A percentile compares a stretch with the other conserved stretches of the same genome.
Conservation (phyloP, 148 eudicot genomes). For the Chenopodium quinoa region DNA sequence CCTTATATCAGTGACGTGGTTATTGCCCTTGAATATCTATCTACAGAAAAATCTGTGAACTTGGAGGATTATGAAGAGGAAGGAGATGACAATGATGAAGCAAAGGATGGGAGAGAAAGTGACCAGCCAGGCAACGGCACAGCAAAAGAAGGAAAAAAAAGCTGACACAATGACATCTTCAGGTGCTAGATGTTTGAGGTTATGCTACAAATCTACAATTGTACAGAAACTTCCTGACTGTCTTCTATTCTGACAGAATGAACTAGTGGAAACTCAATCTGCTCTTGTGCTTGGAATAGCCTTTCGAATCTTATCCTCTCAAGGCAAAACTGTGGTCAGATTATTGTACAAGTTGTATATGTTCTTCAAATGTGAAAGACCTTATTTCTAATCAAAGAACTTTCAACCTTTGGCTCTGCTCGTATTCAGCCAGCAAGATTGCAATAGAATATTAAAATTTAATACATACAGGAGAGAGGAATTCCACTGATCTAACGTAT, state of each 20-base stretch:
- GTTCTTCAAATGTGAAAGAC: not conserved
- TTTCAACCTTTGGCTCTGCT: not conserved
- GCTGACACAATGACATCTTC: conserved; percentile 5
- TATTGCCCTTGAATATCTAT: conserved; percentile 59
- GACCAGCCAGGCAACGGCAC: not conserved
- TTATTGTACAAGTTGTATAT: conserved; percentile 11
- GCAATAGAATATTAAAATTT: not conserved
- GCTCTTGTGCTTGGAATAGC: not conserved
- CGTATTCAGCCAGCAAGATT: not conserved
- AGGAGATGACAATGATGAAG: conserved; percentile 11
- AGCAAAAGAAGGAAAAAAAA: not conserved
- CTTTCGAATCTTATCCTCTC: not conserved
- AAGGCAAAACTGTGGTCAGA: conserved; percentile 1
- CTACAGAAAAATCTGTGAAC: conserved; percentile 21
- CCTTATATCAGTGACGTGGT: conserved; percentile 80
- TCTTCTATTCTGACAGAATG: conserved; percentile 6
- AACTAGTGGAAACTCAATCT: conserved; percentile 6
- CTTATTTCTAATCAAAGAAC: not conserved
- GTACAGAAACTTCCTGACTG: not conserved
- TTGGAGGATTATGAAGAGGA: conserved; percentile 23
- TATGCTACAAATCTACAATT: not conserved
- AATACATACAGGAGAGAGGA: too few species aligned
- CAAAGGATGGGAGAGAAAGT: not conserved
- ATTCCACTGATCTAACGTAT: too few species aligned
- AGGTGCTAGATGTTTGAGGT: conserved; percentile 5